Conservation (phyloP, 768 basidiomycete genomes). For the Neoboletus subvelutipes region DNA sequence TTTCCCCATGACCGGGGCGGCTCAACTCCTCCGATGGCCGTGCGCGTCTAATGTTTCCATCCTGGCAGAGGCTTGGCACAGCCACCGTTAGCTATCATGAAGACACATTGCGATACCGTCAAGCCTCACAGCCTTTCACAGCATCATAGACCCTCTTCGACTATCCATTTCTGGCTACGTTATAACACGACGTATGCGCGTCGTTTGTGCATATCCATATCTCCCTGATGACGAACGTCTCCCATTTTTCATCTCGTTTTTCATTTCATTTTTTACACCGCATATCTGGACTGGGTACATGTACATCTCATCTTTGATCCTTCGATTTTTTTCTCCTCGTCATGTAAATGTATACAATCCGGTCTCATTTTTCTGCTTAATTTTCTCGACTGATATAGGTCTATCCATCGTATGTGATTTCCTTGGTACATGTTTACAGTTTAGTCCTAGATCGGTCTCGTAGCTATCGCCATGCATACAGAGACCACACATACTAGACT, state of each 20-base stretch:
- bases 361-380: background rate
- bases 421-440: background rate
- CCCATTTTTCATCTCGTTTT: background rate
- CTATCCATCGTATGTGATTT: background rate
- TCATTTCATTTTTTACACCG: background rate
- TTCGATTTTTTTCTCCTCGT: slow-evolving; percentile 2
- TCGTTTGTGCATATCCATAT: slow-evolving; percentile 2
- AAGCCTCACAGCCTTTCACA: background rate
- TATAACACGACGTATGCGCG: background rate
- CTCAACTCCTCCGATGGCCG: slow-evolving; percentile 27
- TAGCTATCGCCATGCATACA: slow-evolving; percentile 6
- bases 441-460: slow-evolving; percentile 2
- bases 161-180: background rate
- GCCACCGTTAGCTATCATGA: background rate
- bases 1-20: slow-evolving; percentile 28
- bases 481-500: slow-evolving; percentile 12
- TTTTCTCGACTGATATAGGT: background rate
- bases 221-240: background rate
- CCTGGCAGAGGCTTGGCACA: background rate
- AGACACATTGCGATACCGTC: background rate
- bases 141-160: background rate
- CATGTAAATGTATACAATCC: slow-evolving; percentile 14
- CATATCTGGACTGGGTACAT: background rate
- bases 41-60: slow-evolving; percentile 15
- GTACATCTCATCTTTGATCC: background rate